These are phyloP conservation scores for Pythium dissotocum DNA, from an alignment of 352 stramenopile species.

Conservation along the genomic window DNA sequence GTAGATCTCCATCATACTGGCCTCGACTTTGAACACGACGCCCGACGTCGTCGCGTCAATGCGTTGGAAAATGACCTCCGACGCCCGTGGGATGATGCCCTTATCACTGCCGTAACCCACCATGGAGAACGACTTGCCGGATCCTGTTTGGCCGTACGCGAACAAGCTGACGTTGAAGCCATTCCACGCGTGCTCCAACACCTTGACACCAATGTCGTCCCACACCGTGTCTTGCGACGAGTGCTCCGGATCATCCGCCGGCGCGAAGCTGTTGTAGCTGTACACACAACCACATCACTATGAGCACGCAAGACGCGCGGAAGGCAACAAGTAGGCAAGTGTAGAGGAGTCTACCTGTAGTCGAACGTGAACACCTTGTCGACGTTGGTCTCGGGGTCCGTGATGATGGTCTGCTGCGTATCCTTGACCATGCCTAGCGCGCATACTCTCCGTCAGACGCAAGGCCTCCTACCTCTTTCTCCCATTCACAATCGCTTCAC, in stretches of 20 bases:
- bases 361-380: slow-evolving; percentile 89
- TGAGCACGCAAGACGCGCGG: not conserved
- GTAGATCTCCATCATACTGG: slow-evolving; percentile 91
- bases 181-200: slow-evolving; percentile 89
- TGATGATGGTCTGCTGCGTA: slow-evolving; percentile 84
- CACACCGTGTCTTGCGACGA: slow-evolving; percentile 85
- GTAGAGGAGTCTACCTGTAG: slow-evolving; percentile 49
- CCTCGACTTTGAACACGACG: slow-evolving; percentile 84
- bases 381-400: slow-evolving; percentile 66
- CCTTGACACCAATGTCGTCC: slow-evolving; percentile 85
- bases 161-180: slow-evolving; percentile 90
- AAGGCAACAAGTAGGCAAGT: not conserved
- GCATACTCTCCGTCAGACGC: not conserved
- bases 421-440: slow-evolving; percentile 75
- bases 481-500: not conserved
- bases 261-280: slow-evolving; percentile 84
- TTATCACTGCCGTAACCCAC: slow-evolving; percentile 81
- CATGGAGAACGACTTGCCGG: slow-evolving; percentile 89
- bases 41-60: slow-evolving; percentile 51
- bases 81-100: slow-evolving; percentile 84
- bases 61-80: slow-evolving; percentile 81
- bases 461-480: too few species aligned
- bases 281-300: not conserved
- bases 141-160: slow-evolving; percentile 85
- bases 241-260: slow-evolving; percentile 50